Base-by-base conservation (phyloP, 352 stramenopile species). In the Phytophthora pinifolia region DNA sequence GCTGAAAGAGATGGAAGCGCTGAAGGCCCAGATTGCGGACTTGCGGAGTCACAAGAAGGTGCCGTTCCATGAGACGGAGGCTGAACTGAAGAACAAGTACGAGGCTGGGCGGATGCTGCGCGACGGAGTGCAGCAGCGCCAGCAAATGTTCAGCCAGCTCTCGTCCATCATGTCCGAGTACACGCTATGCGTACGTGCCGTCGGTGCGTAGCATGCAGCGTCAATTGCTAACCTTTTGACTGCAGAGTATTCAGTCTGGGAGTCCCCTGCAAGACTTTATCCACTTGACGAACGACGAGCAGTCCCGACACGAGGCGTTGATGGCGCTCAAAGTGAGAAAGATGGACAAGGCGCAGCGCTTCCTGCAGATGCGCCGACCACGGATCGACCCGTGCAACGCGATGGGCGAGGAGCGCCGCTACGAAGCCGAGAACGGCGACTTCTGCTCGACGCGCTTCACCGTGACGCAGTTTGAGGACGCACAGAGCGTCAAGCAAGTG, bases 361-460 rank as follows among this genome's bases (percentile, higher is more conserved):
- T 77, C 47, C 57, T 80, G 27, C 18, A 57, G 31, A 59, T 59
- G 41, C 68, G 71, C n/a, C 44, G 64, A 1, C 48, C 43, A 4
- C 30, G 53, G 3, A 41, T 75, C 3, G 49, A 67, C 17, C 65
- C 62, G 18, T 69, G 64, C 32, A 67, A 59, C 14, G 45, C 42
- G 1, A 62, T 78, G 31, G 49, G 59, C 15, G 63, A 73, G 14
- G 70, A 82, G 35, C 64, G 69, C n/a, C 59, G 70, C 6, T 89
- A 84, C 42, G 74, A 79, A 48, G 68, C 54, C 12, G 37, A 58
- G 4, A 55, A 56, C 2, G 74, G 79, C 8, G 74, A 87, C 33
- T 83, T 74, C 15, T 86, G 76, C 54, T 77, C 63, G 13, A 65
- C 74, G 2, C 72, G 72, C 35, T 87, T 84, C 41, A 71, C 76